Evolutionary conservation across 129 eudicot species (phyloP), one percentile per base, ranked within the genome.

Genomic region (Heracleum sosnowskyi): DNA sequence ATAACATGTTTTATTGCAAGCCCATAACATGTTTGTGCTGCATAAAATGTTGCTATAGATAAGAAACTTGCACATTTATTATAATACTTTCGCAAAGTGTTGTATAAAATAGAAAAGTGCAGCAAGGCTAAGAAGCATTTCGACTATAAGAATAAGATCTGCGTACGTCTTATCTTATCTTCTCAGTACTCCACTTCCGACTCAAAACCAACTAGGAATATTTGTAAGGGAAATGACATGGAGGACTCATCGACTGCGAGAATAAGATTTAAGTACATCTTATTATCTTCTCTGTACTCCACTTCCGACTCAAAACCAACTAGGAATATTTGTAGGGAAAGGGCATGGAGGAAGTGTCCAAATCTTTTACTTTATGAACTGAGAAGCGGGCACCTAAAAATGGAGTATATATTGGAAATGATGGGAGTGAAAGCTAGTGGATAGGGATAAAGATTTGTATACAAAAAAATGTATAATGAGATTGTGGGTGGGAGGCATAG

Each of bases 321-420:
- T 10, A 60, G 68, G 33, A 60, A 60, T 60, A 60, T 4, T 29
- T n/a, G 68, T 0, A 26, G 11, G 62, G 28, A 51, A 49, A 28
- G 62, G n/a, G 22, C 37, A 74, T 13, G 77, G 35, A 46, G 77
- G 53, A 46, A 28, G 42, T 74, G 77, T 46, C 62, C 62, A 20
- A 45, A 26, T 45, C 51, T 16, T 74, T 74, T 42, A 41, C 18
- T 74, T 46, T 74, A 29, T 6, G 78, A 18, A 46, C 63, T 18
- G 35, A 42, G 53, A 74, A 74, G 78, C 46, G 78, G 77, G 57
- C 78, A 74, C 63, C 78, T 74, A 44, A 74, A 74, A 74, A 66
- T 66, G 39, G 72, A 66, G 72, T 12, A 31, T 26, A 57, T n/a
- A n/a, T 57, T 57, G 66, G 66, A 57, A 64, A 64, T 28, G 39